phyloP scores from a whole-genome alignment of 305 asterid genomes.

The Fraxinus ornus region DNA sequence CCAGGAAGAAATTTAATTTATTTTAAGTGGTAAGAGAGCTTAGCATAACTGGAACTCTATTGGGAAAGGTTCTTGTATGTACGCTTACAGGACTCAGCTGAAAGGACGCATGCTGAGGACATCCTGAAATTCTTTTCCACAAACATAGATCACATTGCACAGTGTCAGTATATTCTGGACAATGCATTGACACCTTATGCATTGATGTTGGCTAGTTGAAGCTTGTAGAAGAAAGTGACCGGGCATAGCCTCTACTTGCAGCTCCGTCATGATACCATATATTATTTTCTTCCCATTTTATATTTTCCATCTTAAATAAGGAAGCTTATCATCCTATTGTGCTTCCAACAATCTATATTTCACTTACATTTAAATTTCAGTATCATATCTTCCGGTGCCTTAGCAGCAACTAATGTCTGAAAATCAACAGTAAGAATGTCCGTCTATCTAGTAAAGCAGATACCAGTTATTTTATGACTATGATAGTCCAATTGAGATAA shows the following conservation, averaged over 20 bases:
- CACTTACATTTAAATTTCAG: conserved; percentile 4
- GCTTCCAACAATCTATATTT: conserved; percentile 3
- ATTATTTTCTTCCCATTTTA: conserved; percentile 29
- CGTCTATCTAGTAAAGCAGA: not conserved
- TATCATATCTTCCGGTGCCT: not conserved
- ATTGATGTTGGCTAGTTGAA: conserved; percentile 97
- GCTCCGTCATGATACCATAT: conserved; percentile 88
- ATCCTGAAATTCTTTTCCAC: conserved; percentile 89
- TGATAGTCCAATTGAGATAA: not conserved
- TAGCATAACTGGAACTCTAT: conserved; percentile 89
- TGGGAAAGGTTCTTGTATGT: conserved; percentile 70
- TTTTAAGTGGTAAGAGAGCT: conserved; percentile 67
- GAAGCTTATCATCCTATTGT: conserved; percentile 19
- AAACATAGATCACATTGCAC: conserved; percentile 85
- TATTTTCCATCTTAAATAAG: not conserved
- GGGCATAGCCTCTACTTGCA: conserved; percentile 82
- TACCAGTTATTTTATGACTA: not conserved
- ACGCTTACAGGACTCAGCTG: conserved; percentile 89
- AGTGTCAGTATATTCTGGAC: conserved; percentile 95
- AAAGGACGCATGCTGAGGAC: conserved; percentile 90
- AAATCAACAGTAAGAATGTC: conserved; percentile 3
- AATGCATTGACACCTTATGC: conserved; percentile 97
- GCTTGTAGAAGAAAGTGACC: conserved; percentile 98
- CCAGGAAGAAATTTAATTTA: conserved; percentile 42
- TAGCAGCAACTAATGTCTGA: not conserved